Conservation (phyloP, 2,329 filamentous ascomycete genomes). For the Colletotrichum sp. region DNA sequence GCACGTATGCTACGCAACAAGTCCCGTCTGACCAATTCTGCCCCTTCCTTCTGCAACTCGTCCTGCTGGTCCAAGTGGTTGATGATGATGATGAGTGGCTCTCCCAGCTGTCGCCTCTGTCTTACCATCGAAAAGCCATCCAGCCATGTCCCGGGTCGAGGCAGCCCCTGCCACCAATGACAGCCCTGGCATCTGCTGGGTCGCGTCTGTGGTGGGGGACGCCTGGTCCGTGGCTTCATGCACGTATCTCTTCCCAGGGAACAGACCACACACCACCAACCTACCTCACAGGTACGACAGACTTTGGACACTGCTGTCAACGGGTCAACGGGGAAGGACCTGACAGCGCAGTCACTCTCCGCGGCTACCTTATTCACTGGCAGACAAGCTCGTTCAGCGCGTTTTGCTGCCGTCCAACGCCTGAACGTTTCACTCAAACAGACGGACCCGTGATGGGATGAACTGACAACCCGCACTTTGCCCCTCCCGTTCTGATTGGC, state of each 20-base stretch:
- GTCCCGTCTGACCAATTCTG: neutral
- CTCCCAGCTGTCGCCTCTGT: neutral
- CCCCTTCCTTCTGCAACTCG: neutral
- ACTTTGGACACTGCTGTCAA: neutral
- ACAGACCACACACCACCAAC: neutral
- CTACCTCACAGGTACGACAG: neutral
- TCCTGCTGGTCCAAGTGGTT: neutral
- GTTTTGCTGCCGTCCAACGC: neutral
- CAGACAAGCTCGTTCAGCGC: neutral
- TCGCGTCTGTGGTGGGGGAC: neutral
- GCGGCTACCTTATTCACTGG: neutral
- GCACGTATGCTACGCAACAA: neutral
- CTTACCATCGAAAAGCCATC: neutral
- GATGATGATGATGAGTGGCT: neutral
- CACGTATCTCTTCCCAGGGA: neutral
- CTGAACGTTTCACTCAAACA: neutral
- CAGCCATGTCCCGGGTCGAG: neutral
- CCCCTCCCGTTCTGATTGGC: neutral
- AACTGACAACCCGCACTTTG: neutral
- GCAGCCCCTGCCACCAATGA: neutral
- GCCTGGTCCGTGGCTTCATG: conserved; percentile 16
- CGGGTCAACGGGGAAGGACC: neutral
- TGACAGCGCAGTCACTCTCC: neutral
- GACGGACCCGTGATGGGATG: neutral
- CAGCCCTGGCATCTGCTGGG: neutral